Evolutionary conservation across 345 rosid genomes (phyloP).

Genomic region (Aethionema arabicum): DNA sequence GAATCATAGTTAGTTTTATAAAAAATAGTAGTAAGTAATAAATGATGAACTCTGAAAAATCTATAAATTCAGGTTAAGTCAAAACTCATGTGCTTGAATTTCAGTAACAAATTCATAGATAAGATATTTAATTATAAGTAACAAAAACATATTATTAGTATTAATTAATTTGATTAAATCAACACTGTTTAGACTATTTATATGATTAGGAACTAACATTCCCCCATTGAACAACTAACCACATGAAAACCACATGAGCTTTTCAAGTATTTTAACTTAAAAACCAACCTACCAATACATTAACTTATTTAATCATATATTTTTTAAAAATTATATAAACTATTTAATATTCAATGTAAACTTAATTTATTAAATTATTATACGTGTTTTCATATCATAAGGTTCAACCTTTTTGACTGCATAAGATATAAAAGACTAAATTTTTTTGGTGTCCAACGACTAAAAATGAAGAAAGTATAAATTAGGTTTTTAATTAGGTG

Average conservation of each 20-base stretch:
- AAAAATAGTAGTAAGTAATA: no score
- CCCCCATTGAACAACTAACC: conserved; percentile 21
- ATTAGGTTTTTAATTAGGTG: conserved; percentile 6
- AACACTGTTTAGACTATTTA: conserved; percentile 16
- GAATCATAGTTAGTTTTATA: no score
- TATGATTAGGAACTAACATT: conserved; percentile 17
- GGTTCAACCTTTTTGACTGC: conserved; percentile 25
- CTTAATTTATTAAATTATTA: no score
- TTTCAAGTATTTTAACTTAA: conserved; percentile 8
- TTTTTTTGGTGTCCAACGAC: no score
- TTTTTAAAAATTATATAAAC: background rate
- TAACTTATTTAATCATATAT: background rate
- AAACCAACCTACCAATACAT: conserved; percentile 12
- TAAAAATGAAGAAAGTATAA: no score
- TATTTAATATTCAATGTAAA: conserved; percentile 1
- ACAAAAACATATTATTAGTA: background rate
- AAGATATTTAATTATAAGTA: no score
- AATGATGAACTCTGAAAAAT: no score
- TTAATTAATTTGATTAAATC: background rate
- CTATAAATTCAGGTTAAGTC: no score
- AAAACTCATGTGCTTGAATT: no score
- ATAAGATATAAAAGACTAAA: no score
- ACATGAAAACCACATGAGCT: conserved; percentile 14
- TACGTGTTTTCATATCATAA: background rate
- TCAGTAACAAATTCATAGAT: no score